Evolutionary conservation across 306 rosid species (phyloP).

Genomic region (Potentilla sterilis): DNA sequence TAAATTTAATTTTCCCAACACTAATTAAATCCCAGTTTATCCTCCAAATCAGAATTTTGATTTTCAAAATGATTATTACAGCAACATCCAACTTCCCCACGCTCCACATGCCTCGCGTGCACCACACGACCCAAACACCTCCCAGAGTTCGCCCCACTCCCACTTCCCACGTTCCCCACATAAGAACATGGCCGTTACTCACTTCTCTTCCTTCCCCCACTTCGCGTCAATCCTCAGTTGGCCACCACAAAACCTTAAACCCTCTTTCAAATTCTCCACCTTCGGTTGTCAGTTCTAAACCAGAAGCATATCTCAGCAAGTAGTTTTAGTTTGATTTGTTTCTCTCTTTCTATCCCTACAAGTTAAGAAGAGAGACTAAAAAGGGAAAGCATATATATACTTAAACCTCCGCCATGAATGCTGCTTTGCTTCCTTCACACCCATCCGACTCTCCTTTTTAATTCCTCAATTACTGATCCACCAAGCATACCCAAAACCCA

Average conservation of each 20-base stretch:
- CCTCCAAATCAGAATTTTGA: background rate
- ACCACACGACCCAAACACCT: slow-evolving; percentile 19
- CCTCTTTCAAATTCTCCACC: background rate
- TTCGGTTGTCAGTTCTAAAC: background rate
- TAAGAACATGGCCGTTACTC: slow-evolving; percentile 33
- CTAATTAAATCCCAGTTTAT: background rate
- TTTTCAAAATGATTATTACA: background rate
- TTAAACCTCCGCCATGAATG: slow-evolving; percentile 49
- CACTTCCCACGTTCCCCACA: background rate
- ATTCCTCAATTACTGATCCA: slow-evolving; percentile 39
- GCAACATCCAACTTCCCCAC: background rate
- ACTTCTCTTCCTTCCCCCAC: background rate
- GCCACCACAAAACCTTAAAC: background rate
- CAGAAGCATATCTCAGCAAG: background rate
- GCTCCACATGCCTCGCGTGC: background rate
- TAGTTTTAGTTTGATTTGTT: background rate
- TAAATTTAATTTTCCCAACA: too few relatives aligned
- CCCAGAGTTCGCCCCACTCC: too few relatives aligned
- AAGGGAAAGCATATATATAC: background rate
- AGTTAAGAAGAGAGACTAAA: background rate
- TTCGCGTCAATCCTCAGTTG: slow-evolving; percentile 3
- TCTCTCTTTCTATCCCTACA: background rate
- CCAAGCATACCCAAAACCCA: slow-evolving; percentile 40
- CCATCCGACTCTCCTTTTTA: slow-evolving; percentile 37
- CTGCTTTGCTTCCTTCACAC: slow-evolving; percentile 67